These are phyloP conservation scores for Hanseniaspora lindneri DNA, from an alignment of 805 yeast genomes.

Conservation along the genomic window DNA sequence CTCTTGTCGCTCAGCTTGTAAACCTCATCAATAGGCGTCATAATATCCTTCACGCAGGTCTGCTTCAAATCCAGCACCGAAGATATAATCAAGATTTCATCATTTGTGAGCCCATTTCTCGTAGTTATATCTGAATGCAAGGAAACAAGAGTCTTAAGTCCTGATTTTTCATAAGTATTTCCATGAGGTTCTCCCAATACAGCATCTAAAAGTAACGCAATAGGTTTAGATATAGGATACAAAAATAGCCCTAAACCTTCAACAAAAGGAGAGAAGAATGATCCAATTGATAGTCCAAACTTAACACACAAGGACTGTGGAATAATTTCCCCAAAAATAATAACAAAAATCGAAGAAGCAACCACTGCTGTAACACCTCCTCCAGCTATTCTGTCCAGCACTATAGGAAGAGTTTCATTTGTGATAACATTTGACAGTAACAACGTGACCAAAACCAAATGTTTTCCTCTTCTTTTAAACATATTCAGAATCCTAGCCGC, in stretches of 20 bases:
- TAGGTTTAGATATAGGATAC: conserved; percentile 90
- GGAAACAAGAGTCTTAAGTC: conserved; percentile 85
- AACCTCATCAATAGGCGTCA: conserved; percentile 90
- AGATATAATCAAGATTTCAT: conserved; percentile 89
- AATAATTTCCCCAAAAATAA: conserved; percentile 88
- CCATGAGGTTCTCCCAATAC: conserved; percentile 93
- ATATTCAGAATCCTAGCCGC: conserved; percentile 63
- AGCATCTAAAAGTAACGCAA: conserved; percentile 66
- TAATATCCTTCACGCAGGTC: conserved; percentile 70
- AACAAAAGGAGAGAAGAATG: conserved; percentile 83
- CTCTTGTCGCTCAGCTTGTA: conserved; percentile 78
- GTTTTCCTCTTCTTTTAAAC: conserved; percentile 67
- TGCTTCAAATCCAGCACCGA: conserved; percentile 91
- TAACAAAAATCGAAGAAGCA: conserved; percentile 83
- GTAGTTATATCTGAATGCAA: conserved; percentile 75
- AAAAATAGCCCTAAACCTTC: conserved; percentile 69
- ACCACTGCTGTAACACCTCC: conserved; percentile 98
- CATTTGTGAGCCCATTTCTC: conserved; percentile 71
- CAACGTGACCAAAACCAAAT: conserved; percentile 89
- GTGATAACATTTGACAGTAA: conserved; percentile 80
- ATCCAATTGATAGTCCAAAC: conserved; percentile 83
- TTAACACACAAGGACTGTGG: conserved; percentile 91
- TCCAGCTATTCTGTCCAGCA: conserved; percentile 81
- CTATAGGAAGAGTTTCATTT: conserved; percentile 88
- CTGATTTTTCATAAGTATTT: conserved; percentile 81